phyloP scores from a whole-genome alignment of 495 filamentous ascomycete species.

The Aspergillus cavernicola region DNA sequence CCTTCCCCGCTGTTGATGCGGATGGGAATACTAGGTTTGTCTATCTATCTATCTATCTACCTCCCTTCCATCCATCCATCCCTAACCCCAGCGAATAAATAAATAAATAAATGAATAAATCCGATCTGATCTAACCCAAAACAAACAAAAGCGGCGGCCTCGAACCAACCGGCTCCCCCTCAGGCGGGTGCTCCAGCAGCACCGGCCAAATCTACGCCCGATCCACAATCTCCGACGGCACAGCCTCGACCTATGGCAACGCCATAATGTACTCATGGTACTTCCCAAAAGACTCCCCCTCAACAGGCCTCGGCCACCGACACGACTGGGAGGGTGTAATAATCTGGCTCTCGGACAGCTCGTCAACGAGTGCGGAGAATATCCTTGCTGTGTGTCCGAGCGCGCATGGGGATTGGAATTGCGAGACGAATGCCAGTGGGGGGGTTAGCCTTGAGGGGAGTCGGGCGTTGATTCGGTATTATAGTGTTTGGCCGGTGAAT shows the following conservation, averaged over 20 bases:
- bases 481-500: slow-evolving; percentile 47
- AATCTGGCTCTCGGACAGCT: slow-evolving; percentile 39
- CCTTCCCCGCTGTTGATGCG: slow-evolving; percentile 51
- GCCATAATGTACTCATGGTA: slow-evolving; percentile 56
- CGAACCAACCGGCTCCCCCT: slow-evolving; percentile 34
- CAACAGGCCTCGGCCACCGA: slow-evolving; percentile 42
- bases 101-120: not conserved
- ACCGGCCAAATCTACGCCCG: slow-evolving; percentile 52
- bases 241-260: slow-evolving; percentile 17
- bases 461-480: slow-evolving; percentile 43
- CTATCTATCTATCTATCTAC: too few relatives aligned
- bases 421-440: slow-evolving; percentile 32
- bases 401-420: slow-evolving; percentile 50
- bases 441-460: slow-evolving; percentile 31
- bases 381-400: slow-evolving; percentile 49
- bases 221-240: slow-evolving; percentile 22
- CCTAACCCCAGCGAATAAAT: not conserved
- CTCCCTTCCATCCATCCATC: not conserved
- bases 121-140: not conserved
- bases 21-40: slow-evolving; percentile 47
- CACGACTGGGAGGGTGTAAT: slow-evolving; percentile 53
- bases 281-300: slow-evolving; percentile 46
- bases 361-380: slow-evolving; percentile 36
- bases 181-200: slow-evolving; percentile 33
- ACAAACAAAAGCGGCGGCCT: not conserved